Base-by-base conservation (phyloP, 2,329 filamentous ascomycete species). In the Verticillium klebahnii region DNA sequence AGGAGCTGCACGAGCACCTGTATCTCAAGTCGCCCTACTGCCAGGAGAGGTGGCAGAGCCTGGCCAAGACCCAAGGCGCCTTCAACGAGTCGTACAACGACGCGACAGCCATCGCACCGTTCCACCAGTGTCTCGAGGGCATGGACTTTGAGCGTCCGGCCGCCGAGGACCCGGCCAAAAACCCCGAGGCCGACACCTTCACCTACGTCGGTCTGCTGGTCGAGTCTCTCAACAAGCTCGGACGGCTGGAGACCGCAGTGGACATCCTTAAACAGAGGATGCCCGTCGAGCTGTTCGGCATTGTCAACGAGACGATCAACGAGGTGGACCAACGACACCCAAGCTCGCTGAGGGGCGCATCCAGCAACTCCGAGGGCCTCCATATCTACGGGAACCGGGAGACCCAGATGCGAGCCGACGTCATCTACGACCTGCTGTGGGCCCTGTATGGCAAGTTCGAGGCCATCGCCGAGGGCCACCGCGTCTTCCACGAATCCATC, bases 1-100 rank as follows among this genome's bases (percentile, higher is more conserved):
- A 99, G 73, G 95, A 99, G 75, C 81, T 99, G 37, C 95, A 99
- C 72, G 95, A 96, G 73, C 95, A 99, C 76, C 82, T 99, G 4
- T 99, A 99, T 72, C 86, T 99, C 45, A 98, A 98, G 73, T 98
- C 94, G 3, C 95, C 94, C 0, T 99, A 99, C 73, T 98, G 94
- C 72, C 93, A 97, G 72, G 92, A 97, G 72, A 84, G 95, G 67
- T 99, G 95, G 95, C 96, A 96, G 75, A 85, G 85, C 62, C 86
- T 96, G 63, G 84, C 89, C 40, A 89, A 89, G 68, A 85, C 83
- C 40, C 88, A 91, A 66, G 82, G 85, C 57, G 78, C 79, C 3
- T 79, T 77, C 64, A 78, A 77, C 54, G 82, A 84, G 58, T 77
- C 73, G 40, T 82, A 80, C 62, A 72, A 76, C n/a, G 78, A 83